phyloP scores from a whole-genome alignment of 495 filamentous ascomycete genomes.

The Antarctomyces pellizariae region DNA sequence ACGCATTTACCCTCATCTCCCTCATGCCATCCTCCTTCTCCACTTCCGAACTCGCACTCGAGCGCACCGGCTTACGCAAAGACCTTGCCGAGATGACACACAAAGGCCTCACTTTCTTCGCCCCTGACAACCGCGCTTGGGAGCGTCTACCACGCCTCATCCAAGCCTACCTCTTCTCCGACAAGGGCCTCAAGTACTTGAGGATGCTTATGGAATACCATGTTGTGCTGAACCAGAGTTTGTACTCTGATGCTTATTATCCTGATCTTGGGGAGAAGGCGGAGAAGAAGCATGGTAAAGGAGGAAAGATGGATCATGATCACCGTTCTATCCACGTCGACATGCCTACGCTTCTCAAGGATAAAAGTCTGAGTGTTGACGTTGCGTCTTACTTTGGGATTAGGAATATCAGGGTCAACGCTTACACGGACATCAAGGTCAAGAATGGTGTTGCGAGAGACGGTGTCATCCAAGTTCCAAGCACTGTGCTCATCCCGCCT shows the following conservation, averaged over 20 bases:
- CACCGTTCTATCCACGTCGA: constrained; percentile 35
- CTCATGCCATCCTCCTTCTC: constrained; percentile 49
- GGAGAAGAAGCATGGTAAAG: constrained; percentile 3
- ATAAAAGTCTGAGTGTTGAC: constrained; percentile 37
- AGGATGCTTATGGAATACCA: constrained; percentile 57
- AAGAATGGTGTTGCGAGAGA: constrained; percentile 45
- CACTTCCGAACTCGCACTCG: constrained; percentile 47
- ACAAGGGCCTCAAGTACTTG: constrained; percentile 44
- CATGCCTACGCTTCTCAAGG: constrained; percentile 39
- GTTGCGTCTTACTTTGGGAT: constrained; percentile 36
- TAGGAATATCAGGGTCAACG: constrained; percentile 48
- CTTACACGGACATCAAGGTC: constrained; percentile 29
- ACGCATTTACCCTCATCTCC: constrained; percentile 30
- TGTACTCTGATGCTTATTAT: constrained; percentile 68
- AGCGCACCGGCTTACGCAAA: constrained; percentile 38
- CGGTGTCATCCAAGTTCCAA: constrained; percentile 55
- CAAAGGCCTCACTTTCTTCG: constrained; percentile 45
- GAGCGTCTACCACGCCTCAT: constrained; percentile 37
- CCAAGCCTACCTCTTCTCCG: constrained; percentile 59
- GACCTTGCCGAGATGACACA: constrained; percentile 18
- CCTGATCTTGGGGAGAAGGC: constrained; percentile 9
- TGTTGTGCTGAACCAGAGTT: constrained; percentile 43
- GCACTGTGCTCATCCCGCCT: constrained; percentile 52
- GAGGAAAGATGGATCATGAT: constrained; percentile 5
- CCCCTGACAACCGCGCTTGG: constrained; percentile 57